Evolutionary conservation across 768 basidiomycete species (phyloP).

Genomic region (Piloderma croceum): DNA sequence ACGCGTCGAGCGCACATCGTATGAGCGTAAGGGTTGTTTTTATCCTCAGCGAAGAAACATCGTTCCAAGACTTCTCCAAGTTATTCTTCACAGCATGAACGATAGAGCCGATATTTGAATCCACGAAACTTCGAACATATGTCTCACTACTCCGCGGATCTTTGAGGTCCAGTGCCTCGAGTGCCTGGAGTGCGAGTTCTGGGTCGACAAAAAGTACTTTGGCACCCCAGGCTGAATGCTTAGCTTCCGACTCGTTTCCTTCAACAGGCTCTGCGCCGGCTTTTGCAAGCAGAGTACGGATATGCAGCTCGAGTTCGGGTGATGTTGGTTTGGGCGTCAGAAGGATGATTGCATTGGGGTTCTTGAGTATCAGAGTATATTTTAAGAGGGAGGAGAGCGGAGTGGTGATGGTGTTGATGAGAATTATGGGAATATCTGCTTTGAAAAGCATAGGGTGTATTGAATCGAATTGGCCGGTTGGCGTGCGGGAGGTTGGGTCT

Average conservation of each 20-base stretch:
- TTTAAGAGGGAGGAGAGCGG: constrained; percentile 26
- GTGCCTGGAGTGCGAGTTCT: constrained; percentile 30
- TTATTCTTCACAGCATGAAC: constrained; percentile 14
- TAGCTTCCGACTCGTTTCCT: too few species aligned
- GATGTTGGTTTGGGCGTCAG: background rate
- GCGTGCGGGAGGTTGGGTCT: too few species aligned
- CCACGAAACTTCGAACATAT: constrained; percentile 11
- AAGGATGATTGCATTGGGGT: constrained; percentile 5
- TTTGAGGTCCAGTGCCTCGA: constrained; percentile 19
- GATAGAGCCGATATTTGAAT: constrained; percentile 12
- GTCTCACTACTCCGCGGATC: constrained; percentile 1
- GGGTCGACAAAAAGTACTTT: constrained; percentile 36
- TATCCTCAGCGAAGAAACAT: background rate
- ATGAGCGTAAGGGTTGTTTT: constrained; percentile 1
- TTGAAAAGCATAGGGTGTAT: constrained; percentile 16
- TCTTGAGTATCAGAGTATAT: constrained; percentile 16
- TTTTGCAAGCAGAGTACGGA: constrained; percentile 7
- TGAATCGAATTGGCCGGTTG: too few species aligned
- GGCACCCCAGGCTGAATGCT: too few species aligned
- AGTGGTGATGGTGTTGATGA: constrained; percentile 36
- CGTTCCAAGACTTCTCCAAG: too few species aligned
- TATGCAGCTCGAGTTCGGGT: constrained; percentile 12
- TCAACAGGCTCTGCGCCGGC: too few species aligned
- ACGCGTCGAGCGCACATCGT: constrained; percentile 17
- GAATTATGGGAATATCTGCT: constrained; percentile 38